Evolutionary conservation across 176 grass and related monocot genomes (phyloP), one percentile per base, ranked within the genome.

Genomic region (Saccharum officinarum): DNA sequence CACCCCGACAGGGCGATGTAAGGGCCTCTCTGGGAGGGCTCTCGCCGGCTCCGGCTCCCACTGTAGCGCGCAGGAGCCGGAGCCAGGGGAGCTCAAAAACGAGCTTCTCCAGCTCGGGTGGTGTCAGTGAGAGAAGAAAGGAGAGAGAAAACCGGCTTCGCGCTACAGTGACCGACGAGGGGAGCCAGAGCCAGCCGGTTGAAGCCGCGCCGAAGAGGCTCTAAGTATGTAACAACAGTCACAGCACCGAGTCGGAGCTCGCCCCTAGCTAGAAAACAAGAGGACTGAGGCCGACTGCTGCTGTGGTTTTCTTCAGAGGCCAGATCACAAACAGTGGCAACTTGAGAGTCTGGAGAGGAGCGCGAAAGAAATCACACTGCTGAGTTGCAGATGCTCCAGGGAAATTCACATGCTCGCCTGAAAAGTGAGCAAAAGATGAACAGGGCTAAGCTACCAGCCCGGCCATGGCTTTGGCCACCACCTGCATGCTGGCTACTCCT

Each of bases 391-490:
- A 25, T 54, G 80, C n/a, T 10, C 80, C 80, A 90, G 75, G 75
- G 75, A 78, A 75, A 63, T 30, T 80, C 89, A 91, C 89, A 87
- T 91, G 89, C 42, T 52, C 12, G n/a, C 38, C 85, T 84, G 75
- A 69, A 87, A 74, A 62, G 79, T 84, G 12, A 87, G 52, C 85
- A 84, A 66, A 17, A 25, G 25, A 61, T 61, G 57, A 61, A 61
- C 57, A 61, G 57, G 50, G 57, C 22, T 22, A 57, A 57, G 17
- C 55, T 18, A 23, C 55, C 55, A 23, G 54, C 18, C 54, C 54
- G 54, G 54, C 54, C 54, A 17, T 55, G 52, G 52, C 52, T 22
- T 22, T 61, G 57, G 57, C 9, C n/a, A 61, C n/a, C 57, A 25
- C 22, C n/a, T 25, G 57, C 57, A 60, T 60, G 52, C 57, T 60